phyloP scores from a whole-genome alignment of 1,284 basidiomycete genomes.

The Vanrija sp. region DNA sequence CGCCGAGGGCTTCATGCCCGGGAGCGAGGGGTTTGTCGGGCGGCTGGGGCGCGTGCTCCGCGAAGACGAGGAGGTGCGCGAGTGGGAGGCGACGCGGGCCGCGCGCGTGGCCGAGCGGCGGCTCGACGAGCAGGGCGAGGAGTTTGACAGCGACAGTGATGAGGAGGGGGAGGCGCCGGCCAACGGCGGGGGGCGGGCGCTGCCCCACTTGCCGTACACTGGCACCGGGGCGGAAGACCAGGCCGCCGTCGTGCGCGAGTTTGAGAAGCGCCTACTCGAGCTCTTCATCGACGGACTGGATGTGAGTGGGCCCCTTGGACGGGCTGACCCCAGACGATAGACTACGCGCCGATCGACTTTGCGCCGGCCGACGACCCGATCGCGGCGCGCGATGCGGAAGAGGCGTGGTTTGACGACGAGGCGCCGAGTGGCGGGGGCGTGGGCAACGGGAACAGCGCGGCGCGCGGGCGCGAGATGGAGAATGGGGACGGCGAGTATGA shows the following conservation, averaged over 20 bases:
- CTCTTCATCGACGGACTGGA: conserved; percentile 48
- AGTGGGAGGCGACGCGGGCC: conserved; percentile 32
- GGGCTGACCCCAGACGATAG: conserved; percentile 31
- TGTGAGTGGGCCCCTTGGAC: conserved; percentile 27
- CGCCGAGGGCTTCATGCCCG: conserved; percentile 27
- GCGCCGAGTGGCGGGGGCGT: conserved; percentile 27
- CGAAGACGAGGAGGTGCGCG: conserved; percentile 43
- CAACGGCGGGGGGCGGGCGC: neutral
- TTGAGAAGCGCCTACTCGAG: conserved; percentile 42
- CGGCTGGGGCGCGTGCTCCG: conserved; percentile 42
- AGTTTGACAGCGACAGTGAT: conserved; percentile 41
- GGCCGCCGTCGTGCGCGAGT: conserved; percentile 28
- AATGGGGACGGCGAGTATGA: conserved; percentile 47
- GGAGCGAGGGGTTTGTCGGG: conserved; percentile 34
- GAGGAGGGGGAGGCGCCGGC: conserved; percentile 21
- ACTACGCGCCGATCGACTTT: conserved; percentile 44
- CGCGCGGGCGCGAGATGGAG: conserved; percentile 11
- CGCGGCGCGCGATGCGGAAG: conserved; percentile 34
- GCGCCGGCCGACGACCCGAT: conserved; percentile 36
- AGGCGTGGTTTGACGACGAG: conserved; percentile 47
- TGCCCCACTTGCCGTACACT: neutral
- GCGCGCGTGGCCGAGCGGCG: conserved; percentile 35
- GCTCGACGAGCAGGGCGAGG: conserved; percentile 31
- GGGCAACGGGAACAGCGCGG: conserved; percentile 14
- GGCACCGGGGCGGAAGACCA: conserved; percentile 26